Conservation (phyloP, 768 basidiomycete species). For the Exsudoporus frostii region DNA sequence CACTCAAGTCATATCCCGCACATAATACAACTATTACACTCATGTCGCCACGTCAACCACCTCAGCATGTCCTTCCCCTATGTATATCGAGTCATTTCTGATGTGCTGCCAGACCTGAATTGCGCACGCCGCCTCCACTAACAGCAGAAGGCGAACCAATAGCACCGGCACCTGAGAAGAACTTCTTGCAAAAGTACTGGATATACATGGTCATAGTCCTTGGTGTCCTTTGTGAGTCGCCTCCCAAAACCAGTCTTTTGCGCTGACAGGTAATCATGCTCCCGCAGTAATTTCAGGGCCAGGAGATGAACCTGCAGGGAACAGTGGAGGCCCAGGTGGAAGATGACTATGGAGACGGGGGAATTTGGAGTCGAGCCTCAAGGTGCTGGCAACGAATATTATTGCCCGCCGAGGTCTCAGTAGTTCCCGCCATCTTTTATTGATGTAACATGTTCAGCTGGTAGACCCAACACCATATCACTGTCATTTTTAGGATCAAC, state of each 20-base stretch:
- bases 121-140: constrained; percentile 65
- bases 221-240: constrained; percentile 54
- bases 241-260: not conserved
- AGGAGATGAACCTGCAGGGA: constrained; percentile 25
- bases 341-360: constrained; percentile 13
- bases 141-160: constrained; percentile 64
- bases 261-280: not conserved
- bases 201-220: constrained; percentile 66
- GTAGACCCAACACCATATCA: not conserved
- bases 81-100: not conserved
- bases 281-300: constrained; percentile 30
- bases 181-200: constrained; percentile 90
- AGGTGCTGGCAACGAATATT: not conserved
- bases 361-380: not conserved
- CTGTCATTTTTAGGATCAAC: not conserved
- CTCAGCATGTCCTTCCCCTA: constrained; percentile 43
- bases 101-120: constrained; percentile 50
- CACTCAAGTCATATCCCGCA: constrained; percentile 29
- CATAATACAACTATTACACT: constrained; percentile 55
- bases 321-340: constrained; percentile 19
- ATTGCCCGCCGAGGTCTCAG: not conserved
- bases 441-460: constrained; percentile 13
- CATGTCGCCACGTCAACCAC: constrained; percentile 46
- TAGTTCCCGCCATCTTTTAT: constrained; percentile 5
- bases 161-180: constrained; percentile 61